Evolutionary conservation across 78 protist species (phyloP).

Genomic region (Monocercomonoides exilis): DNA sequence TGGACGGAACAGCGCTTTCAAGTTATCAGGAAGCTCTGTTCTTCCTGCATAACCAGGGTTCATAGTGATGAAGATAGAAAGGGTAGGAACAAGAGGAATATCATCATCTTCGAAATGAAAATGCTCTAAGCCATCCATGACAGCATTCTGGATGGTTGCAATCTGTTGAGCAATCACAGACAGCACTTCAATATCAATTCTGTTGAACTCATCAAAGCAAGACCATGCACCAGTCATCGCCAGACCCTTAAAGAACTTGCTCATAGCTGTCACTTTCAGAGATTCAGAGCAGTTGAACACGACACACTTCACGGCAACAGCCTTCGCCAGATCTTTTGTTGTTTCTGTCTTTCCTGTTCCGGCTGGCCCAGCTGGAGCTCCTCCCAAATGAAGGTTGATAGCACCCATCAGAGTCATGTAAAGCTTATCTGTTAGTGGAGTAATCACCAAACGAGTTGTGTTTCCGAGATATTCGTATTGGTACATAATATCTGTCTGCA

Average conservation of each 20-base stretch:
- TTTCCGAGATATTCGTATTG: slow-evolving; percentile 86
- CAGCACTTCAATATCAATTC: slow-evolving; percentile 54
- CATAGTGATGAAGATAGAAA: slow-evolving; percentile 75
- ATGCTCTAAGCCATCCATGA: slow-evolving; percentile 37
- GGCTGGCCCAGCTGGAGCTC: slow-evolving; percentile 84
- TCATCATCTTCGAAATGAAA: slow-evolving; percentile 58
- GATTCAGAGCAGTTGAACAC: slow-evolving; percentile 74
- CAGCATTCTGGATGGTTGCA: slow-evolving; percentile 53
- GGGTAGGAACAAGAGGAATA: slow-evolving; percentile 45
- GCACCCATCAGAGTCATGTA: slow-evolving; percentile 80
- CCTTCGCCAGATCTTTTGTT: slow-evolving; percentile 66
- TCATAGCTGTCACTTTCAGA: slow-evolving; percentile 46
- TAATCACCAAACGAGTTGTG: slow-evolving; percentile 64
- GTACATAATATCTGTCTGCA: slow-evolving; percentile 39
- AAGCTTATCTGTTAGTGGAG: slow-evolving; percentile 76
- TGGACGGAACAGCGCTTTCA: slow-evolving; percentile 75
- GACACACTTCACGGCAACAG: slow-evolving; percentile 52
- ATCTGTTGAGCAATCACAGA: slow-evolving; percentile 56
- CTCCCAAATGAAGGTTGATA: slow-evolving; percentile 67
- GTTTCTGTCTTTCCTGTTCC: slow-evolving; percentile 83
- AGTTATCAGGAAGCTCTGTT: slow-evolving; percentile 50
- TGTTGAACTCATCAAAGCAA: slow-evolving; percentile 80
- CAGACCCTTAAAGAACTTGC: slow-evolving; percentile 67
- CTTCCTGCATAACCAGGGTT: slow-evolving; percentile 83
- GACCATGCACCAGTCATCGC: slow-evolving; percentile 73